Evolutionary conservation across 805 yeast genomes (phyloP).

Genomic region (Spathaspora boniae): DNA sequence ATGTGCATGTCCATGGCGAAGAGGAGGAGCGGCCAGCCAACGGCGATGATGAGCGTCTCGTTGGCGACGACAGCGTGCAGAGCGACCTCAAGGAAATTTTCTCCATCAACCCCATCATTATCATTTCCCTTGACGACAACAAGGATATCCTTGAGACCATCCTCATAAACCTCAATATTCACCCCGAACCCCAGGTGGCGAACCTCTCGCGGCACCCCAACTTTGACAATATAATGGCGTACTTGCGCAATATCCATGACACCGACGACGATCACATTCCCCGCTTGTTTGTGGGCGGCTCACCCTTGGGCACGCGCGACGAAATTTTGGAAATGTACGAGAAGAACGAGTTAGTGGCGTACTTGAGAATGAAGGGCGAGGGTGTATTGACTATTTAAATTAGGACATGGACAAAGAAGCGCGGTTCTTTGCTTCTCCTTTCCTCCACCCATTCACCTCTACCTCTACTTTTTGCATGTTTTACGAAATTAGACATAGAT

Average conservation of each 20-base stretch:
- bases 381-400: conserved; percentile 26
- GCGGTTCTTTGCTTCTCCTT: too few species aligned
- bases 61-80: neutral
- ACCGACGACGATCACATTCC: conserved; percentile 21
- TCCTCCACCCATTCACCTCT: too few species aligned
- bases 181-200: conserved; percentile 31
- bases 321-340: conserved; percentile 20
- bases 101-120: conserved; percentile 26
- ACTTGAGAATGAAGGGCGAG: conserved; percentile 23
- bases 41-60: neutral
- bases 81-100: conserved; percentile 26
- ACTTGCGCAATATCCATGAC: conserved; percentile 17
- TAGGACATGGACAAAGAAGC: too few species aligned
- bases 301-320: conserved; percentile 27
- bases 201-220: conserved; percentile 32
- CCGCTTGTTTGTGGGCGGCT: conserved; percentile 31
- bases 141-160: conserved; percentile 17
- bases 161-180: conserved; percentile 20
- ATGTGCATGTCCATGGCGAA: neutral
- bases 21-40: neutral
- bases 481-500: too few species aligned
- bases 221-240: conserved; percentile 18
- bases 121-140: conserved; percentile 21
- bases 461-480: too few species aligned
- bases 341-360: conserved; percentile 18